phyloP scores from a whole-genome alignment of 306 rosid species.

The Medicago lupulina region DNA sequence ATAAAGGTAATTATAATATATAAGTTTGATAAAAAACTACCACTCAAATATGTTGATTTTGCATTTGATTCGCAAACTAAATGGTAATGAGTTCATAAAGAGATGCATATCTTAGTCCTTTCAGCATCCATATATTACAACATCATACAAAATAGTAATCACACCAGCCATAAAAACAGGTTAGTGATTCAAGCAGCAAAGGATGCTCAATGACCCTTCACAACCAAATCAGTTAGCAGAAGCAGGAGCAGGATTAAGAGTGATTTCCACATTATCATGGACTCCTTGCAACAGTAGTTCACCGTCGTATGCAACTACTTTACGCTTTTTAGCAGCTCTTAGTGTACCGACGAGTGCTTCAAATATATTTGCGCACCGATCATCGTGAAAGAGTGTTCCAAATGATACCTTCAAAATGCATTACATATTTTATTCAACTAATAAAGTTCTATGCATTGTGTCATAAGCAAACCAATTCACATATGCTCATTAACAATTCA shows the following conservation, averaged over 20 bases:
- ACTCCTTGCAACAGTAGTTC: conserved; percentile 95
- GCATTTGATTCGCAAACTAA: conserved; percentile 27
- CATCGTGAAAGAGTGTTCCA: conserved; percentile 83
- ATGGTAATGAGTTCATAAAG: conserved; percentile 5
- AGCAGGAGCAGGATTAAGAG: conserved; percentile 62
- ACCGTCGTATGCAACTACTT: conserved; percentile 72
- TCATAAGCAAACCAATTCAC: too few species aligned
- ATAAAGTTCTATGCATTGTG: neutral
- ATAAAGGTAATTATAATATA: neutral
- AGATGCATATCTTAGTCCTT: conserved; percentile 7
- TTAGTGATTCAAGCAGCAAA: conserved; percentile 11
- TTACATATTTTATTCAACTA: conserved; percentile 18
- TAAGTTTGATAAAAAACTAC: conserved; percentile 17
- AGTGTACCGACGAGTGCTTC: conserved; percentile 95
- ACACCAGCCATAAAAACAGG: conserved; percentile 28
- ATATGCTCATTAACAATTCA: neutral
- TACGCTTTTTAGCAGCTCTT: conserved; percentile 86
- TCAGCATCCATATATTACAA: conserved; percentile 1
- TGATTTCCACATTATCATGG: conserved; percentile 89
- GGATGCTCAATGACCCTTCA: neutral
- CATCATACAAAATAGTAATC: conserved; percentile 7
- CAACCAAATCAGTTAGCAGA: conserved; percentile 34
- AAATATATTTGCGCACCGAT: conserved; percentile 85
- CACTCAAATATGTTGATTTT: conserved; percentile 13
- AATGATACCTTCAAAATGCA: conserved; percentile 73